A percentile compares a stretch with the other conserved stretches of the same genome.
Conservation (phyloP, 768 basidiomycete species). For the Rossbeevera mucosa region DNA sequence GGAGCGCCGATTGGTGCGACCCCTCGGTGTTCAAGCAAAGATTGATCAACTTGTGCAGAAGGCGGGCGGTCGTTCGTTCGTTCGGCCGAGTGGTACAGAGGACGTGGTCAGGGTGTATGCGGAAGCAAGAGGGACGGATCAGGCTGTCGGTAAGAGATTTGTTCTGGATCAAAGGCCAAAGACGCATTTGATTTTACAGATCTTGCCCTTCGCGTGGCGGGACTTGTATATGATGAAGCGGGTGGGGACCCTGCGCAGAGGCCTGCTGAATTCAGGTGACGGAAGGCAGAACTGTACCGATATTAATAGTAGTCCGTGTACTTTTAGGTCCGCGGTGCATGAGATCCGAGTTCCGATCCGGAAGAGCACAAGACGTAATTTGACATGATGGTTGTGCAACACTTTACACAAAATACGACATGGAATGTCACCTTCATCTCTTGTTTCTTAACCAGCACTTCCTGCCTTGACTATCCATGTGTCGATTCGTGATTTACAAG, state of each 20-base stretch:
- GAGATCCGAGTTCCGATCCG: conserved; percentile 4
- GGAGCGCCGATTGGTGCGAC: conserved; percentile 81
- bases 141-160: conserved; percentile 67
- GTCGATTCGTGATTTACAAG: conserved; percentile 92
- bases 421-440: not conserved
- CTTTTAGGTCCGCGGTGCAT: not conserved
- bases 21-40: conserved; percentile 71
- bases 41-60: conserved; percentile 82
- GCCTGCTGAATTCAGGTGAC: conserved; percentile 74
- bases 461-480: conserved; percentile 45
- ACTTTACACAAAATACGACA: not conserved
- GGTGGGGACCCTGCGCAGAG: conserved; percentile 73
- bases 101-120: conserved; percentile 98
- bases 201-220: conserved; percentile 81
- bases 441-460: not conserved
- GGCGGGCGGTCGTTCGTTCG: conserved; percentile 86
- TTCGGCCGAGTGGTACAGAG: conserved; percentile 95
- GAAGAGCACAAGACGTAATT: conserved; percentile 19
- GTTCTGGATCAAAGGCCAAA: not conserved
- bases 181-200: conserved; percentile 41
- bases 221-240: conserved; percentile 77
- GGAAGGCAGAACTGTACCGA: conserved; percentile 1
- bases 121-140: conserved; percentile 69
- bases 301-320: no score
- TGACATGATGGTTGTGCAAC: conserved; percentile 10